Base-by-base conservation (phyloP, 352 stramenopile species). In the Globisporangium spiculum region DNA sequence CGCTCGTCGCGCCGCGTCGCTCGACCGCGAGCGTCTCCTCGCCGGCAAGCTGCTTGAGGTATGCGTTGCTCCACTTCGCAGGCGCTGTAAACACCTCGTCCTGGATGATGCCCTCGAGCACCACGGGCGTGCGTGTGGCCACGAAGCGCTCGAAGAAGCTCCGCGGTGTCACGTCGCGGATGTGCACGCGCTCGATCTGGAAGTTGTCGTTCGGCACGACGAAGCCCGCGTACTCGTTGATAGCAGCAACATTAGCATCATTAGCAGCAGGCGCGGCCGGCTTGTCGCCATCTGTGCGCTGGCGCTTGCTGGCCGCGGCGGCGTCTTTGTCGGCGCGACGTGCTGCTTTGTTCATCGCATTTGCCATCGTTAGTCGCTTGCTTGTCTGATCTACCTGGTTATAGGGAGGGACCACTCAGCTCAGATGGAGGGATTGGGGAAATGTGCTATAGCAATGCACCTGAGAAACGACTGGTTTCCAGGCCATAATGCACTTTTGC, bases 111-210 rank as follows among this genome's bases (percentile, higher is more conserved):
- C 86, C 83, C 6, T 75, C 68, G 26, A 96, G 73, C 59, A 97
- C 84, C 16, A 97, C 87, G 1, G 91, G 91, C 66, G 79, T 92
- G 44, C 91, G 89, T 20, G 79, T 86, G 66, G 77, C 79, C 46
- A 97, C 78, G 63, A 88, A 97, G 41, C 84, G 75, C 59, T 75
- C 73, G 71, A 94, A 96, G 60, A 97, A 97, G 57, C 72, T 60
- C 68, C 92, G 71, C 1, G 90, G 83, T 32, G 80, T 87, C 27
- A 93, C 56, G 36, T 78, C 75, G 32, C 58, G 30, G 46, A 92
- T 69, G 53, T 78, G 56, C 65, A 94, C 79, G 64, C 80, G 77
- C 34, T 89, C 75, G 57, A 94, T 72, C 53, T 67, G 3, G 61
- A 74, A 89, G 56, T 83, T 72, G 41, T 76, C 72, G n/a, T 65